A percentile compares a stretch with the other conserved stretches of the same genome.
Conservation (phyloP, 2,329 filamentous ascomycete species). For the Botrytis galanthina region DNA sequence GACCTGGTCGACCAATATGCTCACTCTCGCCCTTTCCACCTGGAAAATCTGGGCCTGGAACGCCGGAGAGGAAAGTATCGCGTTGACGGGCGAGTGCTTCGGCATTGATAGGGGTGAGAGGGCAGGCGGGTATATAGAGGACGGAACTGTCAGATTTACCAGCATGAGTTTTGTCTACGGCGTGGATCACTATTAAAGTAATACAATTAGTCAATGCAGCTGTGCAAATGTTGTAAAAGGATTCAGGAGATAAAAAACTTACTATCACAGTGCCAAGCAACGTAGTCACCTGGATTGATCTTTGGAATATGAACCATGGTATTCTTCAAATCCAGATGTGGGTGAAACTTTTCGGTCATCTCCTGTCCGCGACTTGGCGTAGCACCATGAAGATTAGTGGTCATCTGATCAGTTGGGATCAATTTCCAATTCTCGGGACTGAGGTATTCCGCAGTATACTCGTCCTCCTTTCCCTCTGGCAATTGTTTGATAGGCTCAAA, state of each 20-base stretch:
- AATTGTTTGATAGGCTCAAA: slow-evolving; percentile 50
- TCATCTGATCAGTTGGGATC: slow-evolving; percentile 38
- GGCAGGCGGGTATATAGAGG: slow-evolving; percentile 84
- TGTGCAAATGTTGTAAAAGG: neutral
- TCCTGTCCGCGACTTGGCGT: slow-evolving; percentile 62
- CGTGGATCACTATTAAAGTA: slow-evolving; percentile 49
- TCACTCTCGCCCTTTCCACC: slow-evolving; percentile 66
- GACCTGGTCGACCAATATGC: slow-evolving; percentile 47
- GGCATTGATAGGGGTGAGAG: slow-evolving; percentile 72
- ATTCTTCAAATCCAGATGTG: slow-evolving; percentile 58
- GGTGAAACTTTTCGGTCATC: slow-evolving; percentile 58
- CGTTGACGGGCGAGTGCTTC: slow-evolving; percentile 70
- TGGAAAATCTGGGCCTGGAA: slow-evolving; percentile 67
- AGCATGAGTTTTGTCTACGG: slow-evolving; percentile 75
- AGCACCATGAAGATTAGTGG: slow-evolving; percentile 65
- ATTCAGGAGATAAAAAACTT: neutral
- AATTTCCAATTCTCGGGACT: slow-evolving; percentile 56
- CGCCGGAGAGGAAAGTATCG: slow-evolving; percentile 65
- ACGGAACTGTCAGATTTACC: slow-evolving; percentile 77
- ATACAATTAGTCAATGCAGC: neutral
- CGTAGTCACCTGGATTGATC: slow-evolving; percentile 66
- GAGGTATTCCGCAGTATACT: slow-evolving; percentile 26
- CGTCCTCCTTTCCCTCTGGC: slow-evolving; percentile 45
- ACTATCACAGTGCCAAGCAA: slow-evolving; percentile 56
- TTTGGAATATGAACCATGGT: slow-evolving; percentile 65